Evolutionary conservation across 83 land plant species (phyloP), one percentile per base, ranked within the genome.

Genomic region (Picea mariana): DNA sequence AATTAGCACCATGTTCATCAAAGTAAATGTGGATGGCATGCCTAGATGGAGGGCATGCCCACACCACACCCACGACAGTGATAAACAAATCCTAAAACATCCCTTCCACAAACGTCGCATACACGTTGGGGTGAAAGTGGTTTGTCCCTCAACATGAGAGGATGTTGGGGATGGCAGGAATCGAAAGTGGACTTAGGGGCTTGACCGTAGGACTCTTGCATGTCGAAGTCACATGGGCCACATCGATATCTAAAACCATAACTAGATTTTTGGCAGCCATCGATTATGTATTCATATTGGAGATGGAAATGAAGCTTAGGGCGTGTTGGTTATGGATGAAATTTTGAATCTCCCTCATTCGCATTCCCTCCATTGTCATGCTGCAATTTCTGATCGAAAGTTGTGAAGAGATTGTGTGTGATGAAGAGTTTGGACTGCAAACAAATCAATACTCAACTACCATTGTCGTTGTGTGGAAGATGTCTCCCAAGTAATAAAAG

Each of bases 11-110:
- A 52, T 49, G 82, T 84, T 73, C 58, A 83, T 84, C 55, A 84
- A 84, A 65, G 86, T 84, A n/a, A 79, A 84, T 61, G 64, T 84
- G 83, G 83, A 81, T 12, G 83, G 80, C 5, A 47, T 24, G 15
- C 66, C 79, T 0, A 72, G 38, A 34, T 34, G 38, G 2, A 34
- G 3, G 2, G 66, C 7, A 63, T 8, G 6, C n/a, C 23, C 8
- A 63, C 24, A 1, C 8, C 66, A 21, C 66, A 63, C 6, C 8
- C 66, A 63, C 2, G 23, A 23, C 24, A 63, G 66, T 18, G 6
- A 21, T 63, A 63, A 21, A 21, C 1, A 63, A 63, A 20, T 6
- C 24, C 66, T 63, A 63, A 21, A 63, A 63, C 23, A 18, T 63
- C 8, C 6, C 15, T 63, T 63, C 66, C 66, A 63, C 8, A 63